Conservation (phyloP, 2,329 filamentous ascomycete species). For the Diaporthe caulivora region DNA sequence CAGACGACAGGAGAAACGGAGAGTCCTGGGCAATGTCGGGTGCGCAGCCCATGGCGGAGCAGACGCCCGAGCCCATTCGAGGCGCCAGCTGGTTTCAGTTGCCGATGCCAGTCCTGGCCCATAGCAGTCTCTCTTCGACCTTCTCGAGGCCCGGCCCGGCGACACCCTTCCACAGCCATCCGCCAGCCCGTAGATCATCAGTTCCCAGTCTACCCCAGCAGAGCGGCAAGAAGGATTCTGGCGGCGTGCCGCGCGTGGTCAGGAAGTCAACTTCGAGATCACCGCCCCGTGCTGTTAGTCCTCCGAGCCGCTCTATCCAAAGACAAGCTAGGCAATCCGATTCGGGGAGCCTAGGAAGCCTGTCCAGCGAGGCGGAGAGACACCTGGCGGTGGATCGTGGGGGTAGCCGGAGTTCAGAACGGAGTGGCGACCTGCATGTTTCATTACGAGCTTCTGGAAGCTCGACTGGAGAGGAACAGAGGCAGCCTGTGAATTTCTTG, state of each 20-base stretch:
- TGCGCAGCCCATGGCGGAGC: neutral
- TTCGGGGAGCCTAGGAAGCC: neutral
- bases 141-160: conserved; percentile 8
- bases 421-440: neutral
- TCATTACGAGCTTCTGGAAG: neutral
- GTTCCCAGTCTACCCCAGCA: neutral
- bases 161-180: conserved; percentile 13
- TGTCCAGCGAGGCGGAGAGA: conserved; percentile 9
- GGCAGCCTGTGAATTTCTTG: neutral
- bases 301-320: neutral
- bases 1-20: neutral
- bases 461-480: neutral
- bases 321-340: neutral
- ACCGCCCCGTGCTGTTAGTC: neutral
- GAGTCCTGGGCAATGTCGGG: conserved; percentile 15
- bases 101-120: conserved; percentile 2
- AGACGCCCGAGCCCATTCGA: neutral
- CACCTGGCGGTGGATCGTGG: neutral
- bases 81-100: conserved; percentile 10
- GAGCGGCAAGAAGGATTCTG: neutral
- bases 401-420: neutral
- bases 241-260: conserved; percentile 1
- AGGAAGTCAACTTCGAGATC: neutral
- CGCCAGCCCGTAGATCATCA: conserved; percentile 1
- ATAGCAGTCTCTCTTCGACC: conserved; percentile 6